Conservation (phyloP, 129 eudicot genomes). For the Calendula officinalis region DNA sequence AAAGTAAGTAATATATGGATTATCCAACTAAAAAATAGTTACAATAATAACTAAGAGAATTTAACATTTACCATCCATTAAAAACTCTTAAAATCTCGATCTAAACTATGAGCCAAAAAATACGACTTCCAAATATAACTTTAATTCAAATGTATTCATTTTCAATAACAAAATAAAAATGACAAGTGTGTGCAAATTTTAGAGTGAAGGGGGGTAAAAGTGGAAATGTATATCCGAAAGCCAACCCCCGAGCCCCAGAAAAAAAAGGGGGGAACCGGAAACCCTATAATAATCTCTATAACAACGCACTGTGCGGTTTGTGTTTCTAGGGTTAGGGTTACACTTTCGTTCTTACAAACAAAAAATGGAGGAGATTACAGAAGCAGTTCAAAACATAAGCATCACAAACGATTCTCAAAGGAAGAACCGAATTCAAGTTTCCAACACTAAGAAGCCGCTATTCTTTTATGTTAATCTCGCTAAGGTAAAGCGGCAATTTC, state of each 20-base stretch:
- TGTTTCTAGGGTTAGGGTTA: constrained; percentile 51
- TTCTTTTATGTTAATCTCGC: constrained; percentile 93
- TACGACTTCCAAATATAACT: too few relatives aligned
- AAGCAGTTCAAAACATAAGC: constrained; percentile 46
- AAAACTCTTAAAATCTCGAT: too few relatives aligned
- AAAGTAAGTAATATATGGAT: too few relatives aligned
- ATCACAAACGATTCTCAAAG: constrained; percentile 46
- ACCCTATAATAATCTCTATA: constrained; percentile 1
- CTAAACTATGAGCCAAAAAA: too few relatives aligned
- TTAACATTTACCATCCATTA: too few relatives aligned
- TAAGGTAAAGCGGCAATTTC: constrained; percentile 38
- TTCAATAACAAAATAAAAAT: too few relatives aligned
- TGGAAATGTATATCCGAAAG: too few relatives aligned
- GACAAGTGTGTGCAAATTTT: too few relatives aligned
- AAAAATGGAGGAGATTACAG: constrained; percentile 55
- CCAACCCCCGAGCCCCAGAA: background rate
- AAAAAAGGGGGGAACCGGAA: background rate
- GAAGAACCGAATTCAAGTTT: constrained; percentile 85
- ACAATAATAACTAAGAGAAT: too few relatives aligned
- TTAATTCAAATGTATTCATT: too few relatives aligned
- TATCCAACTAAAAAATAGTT: too few relatives aligned
- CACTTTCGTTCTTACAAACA: background rate
- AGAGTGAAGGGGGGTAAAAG: too few relatives aligned
- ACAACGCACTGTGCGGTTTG: background rate
- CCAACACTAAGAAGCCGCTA: constrained; percentile 78